Evolutionary conservation across 2,329 filamentous ascomycete genomes (phyloP), one percentile per base, ranked within the genome.

Genomic region (Pseudogymnoascus pannorum): DNA sequence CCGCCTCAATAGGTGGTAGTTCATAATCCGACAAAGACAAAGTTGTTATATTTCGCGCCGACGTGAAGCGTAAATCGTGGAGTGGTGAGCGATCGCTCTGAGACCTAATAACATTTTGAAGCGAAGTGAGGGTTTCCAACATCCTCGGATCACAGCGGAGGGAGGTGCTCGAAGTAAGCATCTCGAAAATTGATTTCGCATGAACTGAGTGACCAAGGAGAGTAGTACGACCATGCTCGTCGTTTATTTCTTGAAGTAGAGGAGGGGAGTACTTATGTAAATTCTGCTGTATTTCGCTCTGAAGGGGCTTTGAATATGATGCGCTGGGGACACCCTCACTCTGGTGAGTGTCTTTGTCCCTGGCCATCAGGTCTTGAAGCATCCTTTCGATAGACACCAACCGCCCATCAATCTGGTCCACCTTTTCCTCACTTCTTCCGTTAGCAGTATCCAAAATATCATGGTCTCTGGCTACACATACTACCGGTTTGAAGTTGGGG

Each of bases 141-240:
- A 40, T 40, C 3, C 8, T 60, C 58, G 3, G 60, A 59, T 24
- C 60, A 59, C 14, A 54, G 16, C 18, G 58, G 59, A 44, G 48
- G 5, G 62, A 62, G 2, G 51, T 59, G 16, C 51, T 60, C 12
- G 62, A 59, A 18, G 59, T 60, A 4, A 63, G 51, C 22, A 57
- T 61, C 51, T 65, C 64, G 22, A 65, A 59, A 11, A 65, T 33
- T 8, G 61, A 60, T 35, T 60, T 64, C 9, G 64, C 64, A 24
- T 64, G 61, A 8, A 60, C 51, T 8, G 64, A 61, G 57, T 65
- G 64, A 2, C 62, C 62, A 8, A 61, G 20, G n/a, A 65, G 57
- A 4, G 64, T 64, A 26, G 62, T 64, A 38, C 58, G 54, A 1
- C 64, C 64, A 33, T 64, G 36, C 16, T 1, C 36, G 4, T 40